Evolutionary conservation across 2,329 filamentous ascomycete genomes (phyloP).

Genomic region (Mycosphaerelloides madeirae): DNA sequence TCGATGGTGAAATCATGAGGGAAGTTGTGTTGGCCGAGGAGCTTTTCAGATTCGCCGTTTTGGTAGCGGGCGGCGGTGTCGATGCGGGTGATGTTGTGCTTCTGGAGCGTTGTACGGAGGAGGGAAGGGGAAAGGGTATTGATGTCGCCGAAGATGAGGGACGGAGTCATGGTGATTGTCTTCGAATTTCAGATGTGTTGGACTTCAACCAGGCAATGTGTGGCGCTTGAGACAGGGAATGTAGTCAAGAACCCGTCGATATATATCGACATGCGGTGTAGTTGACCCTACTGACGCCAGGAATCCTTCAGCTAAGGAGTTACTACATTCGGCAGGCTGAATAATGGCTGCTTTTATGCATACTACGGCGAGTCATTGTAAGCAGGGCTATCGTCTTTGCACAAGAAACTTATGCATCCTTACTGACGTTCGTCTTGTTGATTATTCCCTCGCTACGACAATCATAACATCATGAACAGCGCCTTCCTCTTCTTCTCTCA

Average conservation of each 20-base stretch:
- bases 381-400: neutral
- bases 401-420: neutral
- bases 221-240: too few relatives aligned
- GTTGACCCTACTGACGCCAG: too few relatives aligned
- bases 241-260: too few relatives aligned
- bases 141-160: slow-evolving; percentile 10
- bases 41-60: slow-evolving; percentile 35
- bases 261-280: too few relatives aligned
- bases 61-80: slow-evolving; percentile 39
- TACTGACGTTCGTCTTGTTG: neutral
- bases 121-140: neutral
- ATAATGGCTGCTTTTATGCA: neutral
- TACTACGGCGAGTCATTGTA: neutral
- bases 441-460: neutral
- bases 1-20: slow-evolving; percentile 22
- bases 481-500: too few relatives aligned
- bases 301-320: neutral
- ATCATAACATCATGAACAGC: too few relatives aligned
- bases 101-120: slow-evolving; percentile 21
- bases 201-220: too few relatives aligned
- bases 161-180: slow-evolving; percentile 4
- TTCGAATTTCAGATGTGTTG: too few relatives aligned
- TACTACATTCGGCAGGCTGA: neutral
- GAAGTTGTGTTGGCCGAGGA: slow-evolving; percentile 34
- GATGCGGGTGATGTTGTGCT: slow-evolving; percentile 31